Percentiles rank a stretch among this genome's conserved stretches.
Conservation (phyloP, 176 grass and related monocot genomes). For the Echinochloa phyllopogon region DNA sequence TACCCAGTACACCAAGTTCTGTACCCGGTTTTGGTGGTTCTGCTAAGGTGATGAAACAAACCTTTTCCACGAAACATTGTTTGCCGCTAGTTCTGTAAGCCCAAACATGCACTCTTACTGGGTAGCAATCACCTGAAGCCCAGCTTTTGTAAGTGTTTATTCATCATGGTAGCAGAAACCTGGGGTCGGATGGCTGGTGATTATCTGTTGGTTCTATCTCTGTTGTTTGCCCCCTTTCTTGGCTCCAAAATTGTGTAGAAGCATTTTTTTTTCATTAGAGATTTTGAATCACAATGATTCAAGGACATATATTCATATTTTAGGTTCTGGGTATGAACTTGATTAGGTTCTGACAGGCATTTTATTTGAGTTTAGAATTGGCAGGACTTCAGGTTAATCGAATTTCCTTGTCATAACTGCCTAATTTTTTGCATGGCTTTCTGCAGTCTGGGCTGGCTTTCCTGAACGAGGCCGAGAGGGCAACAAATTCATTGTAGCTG, state of each 20-base stretch:
- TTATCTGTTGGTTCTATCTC: neutral
- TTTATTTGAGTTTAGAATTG: neutral
- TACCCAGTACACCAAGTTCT: neutral
- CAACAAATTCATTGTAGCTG: conserved; percentile 69
- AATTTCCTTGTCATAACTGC: neutral
- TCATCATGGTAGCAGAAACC: neutral
- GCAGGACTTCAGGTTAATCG: neutral
- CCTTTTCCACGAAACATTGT: neutral
- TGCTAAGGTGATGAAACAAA: neutral
- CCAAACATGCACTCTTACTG: neutral
- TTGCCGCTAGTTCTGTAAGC: neutral
- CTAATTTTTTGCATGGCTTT: conserved; percentile 23
- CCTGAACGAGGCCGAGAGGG: conserved; percentile 68
- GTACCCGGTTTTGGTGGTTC: neutral
- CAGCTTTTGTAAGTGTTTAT: neutral
- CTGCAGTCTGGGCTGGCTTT: conserved; percentile 83
- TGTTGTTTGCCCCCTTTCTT: neutral
- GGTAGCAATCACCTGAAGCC: neutral
- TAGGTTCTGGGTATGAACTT: neutral
- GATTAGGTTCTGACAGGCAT: neutral
- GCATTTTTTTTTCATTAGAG: neutral
- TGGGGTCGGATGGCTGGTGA: neutral
- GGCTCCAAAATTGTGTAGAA: neutral
- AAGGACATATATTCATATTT: neutral
- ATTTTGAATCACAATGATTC: neutral